phyloP scores from a whole-genome alignment of 2,329 filamentous ascomycete species.

The Diaporthe longicolla region DNA sequence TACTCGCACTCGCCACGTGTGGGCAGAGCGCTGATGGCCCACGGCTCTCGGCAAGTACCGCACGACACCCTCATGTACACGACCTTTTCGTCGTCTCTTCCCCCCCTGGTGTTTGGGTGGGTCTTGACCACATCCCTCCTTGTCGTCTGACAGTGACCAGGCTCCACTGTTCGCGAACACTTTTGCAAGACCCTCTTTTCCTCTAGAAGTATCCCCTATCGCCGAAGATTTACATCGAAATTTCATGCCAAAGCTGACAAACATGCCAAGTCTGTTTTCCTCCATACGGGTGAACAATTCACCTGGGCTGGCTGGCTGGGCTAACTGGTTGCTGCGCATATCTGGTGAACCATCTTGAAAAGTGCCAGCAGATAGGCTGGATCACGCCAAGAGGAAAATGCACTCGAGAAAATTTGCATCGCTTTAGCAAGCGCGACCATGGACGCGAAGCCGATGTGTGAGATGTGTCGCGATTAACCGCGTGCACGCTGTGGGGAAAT shows the following conservation, averaged over 20 bases:
- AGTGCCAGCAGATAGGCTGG: not conserved
- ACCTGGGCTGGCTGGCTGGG: not conserved
- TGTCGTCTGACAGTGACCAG: not conserved
- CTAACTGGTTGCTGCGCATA: not conserved
- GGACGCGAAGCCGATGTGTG: slow-evolving; percentile 19
- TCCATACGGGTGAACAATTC: not conserved
- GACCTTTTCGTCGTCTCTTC: not conserved
- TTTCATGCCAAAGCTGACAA: not conserved
- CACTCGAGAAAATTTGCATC: not conserved
- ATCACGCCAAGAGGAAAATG: not conserved
- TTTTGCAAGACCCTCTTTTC: not conserved
- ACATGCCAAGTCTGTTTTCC: not conserved
- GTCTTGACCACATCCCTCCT: not conserved
- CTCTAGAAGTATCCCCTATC: not conserved
- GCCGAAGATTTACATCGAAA: not conserved
- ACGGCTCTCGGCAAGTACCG: slow-evolving; percentile 7
- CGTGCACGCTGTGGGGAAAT: slow-evolving; percentile 20
- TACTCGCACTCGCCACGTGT: slow-evolving; percentile 7
- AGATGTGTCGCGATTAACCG: slow-evolving; percentile 21
- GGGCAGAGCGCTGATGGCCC: slow-evolving; percentile 3
- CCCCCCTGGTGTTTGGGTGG: not conserved
- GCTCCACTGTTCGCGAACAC: slow-evolving; percentile 2
- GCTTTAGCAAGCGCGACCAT: slow-evolving; percentile 7
- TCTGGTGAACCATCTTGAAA: not conserved
- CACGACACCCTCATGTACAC: slow-evolving; percentile 2